Base-by-base conservation (phyloP, 805 yeast species). In the Candida ovalis region DNA sequence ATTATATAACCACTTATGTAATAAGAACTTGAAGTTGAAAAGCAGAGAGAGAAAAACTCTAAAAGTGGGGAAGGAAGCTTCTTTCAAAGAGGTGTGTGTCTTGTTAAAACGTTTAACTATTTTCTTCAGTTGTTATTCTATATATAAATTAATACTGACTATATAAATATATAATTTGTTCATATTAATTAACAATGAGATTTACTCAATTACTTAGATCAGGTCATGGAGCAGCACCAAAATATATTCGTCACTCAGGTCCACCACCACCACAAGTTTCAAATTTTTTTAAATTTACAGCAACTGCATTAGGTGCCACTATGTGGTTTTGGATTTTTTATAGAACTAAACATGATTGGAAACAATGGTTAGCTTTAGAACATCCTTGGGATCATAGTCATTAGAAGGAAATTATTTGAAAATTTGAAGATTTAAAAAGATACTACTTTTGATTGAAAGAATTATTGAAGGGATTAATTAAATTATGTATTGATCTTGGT, bases 241-340 rank as follows among this genome's bases (percentile, higher is more conserved):
- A 55, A 46, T 67, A 65, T 49, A 47, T 59, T 7, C 64, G 65
- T 58, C 88, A 83, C 57, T 86, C 86, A 12, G 77, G 77, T 19
- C 79, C 81, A 32, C 80, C 86, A 40, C 74, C 74, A 50, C 92
- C 94, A 28, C 83, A 84, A 57, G 81, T 81, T 18, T 79, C 81
- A 37, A 70, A 77, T 2, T 68, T 76, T 38, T 77, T 83, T 60
- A 75, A 78, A 49, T 73, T 81, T 67, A 75, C 83, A 19, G 77
- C 88, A 41, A 84, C 84, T 58, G 65, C 76, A 19, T 74, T 88
- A 39, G 96, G 96, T 10, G 96, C 92, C 36, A 76, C 90, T 46
- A 84, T 86, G 88, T 86, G 94, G 87, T 88, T 87, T 69, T 88
- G 92, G 87, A 77, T 88, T 53, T 75, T 88, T 62, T 88, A 86